Base-by-base conservation (phyloP, 140 eudicot genomes). In the Bidens hawaiensis region DNA sequence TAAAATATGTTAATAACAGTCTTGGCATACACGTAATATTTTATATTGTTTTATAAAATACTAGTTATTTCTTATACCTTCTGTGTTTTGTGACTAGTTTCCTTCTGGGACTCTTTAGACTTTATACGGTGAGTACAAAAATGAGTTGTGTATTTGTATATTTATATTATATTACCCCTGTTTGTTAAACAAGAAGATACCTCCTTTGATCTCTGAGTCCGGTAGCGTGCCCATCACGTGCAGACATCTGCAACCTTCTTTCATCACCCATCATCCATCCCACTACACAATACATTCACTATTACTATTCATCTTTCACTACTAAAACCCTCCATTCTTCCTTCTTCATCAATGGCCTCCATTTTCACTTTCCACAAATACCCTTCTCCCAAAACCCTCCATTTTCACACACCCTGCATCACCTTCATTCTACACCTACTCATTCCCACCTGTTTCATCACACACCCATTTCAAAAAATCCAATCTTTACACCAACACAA, bases 191-290 rank as follows among this genome's bases (percentile, higher is more conserved):
- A n/a, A n/a, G 1, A 41, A 55, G 57, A 52, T 42, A 42, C 61
- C 47, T 68, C 47, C 73, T 41, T 68, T 56, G 33, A 56, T 41
- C 47, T 55, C 17, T 68, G 74, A 41, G 65, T 43, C 58, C 46
- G 36, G 31, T 56, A 47, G 67, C 78, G 78, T 73, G 78, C 78
- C 73, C 25, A 34, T 73, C 78, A 73, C 78, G 78, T 73, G 74
- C 66, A 16, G 0, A 28, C 40, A 66, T 51, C 52, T 33, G 50
- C 65, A 54, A 30, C 14, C 73, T 59, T 73, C 62, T 65, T 73
- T n/a, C n/a, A n/a, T n/a, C 62, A 65, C 36, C 54, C 26, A 26
- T 65, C 68, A 30, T n/a, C n/a, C 52, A 43, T 64, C 67, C 6
- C 78, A 64, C 62, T 47, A 65, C 56, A 73, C 56, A 65, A 56